phyloP scores from a whole-genome alignment of 768 basidiomycete species.

The Serendipita sp. region DNA sequence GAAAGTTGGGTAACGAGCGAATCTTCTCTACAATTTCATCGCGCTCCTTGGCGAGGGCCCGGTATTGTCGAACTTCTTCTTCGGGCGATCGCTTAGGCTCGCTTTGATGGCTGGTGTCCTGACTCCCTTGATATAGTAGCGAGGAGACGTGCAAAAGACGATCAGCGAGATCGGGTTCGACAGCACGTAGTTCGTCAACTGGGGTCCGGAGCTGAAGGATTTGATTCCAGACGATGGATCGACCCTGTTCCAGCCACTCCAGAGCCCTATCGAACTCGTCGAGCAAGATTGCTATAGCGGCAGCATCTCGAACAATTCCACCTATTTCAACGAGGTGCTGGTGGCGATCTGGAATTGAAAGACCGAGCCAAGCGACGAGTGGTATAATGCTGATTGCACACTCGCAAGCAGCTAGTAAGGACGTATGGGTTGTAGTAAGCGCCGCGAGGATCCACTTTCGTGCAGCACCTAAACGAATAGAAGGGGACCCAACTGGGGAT shows the following conservation, averaged over 20 bases:
- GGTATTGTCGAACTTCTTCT: background rate
- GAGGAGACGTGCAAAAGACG: background rate
- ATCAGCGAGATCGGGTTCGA: constrained; percentile 7
- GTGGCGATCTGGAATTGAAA: background rate
- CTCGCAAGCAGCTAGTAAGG: background rate
- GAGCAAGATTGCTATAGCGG: background rate
- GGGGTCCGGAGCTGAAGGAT: constrained; percentile 16
- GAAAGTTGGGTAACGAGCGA: background rate
- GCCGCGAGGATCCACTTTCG: background rate
- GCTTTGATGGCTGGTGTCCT: background rate
- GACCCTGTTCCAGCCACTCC: constrained; percentile 19
- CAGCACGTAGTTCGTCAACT: constrained; percentile 13
- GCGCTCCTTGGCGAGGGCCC: background rate
- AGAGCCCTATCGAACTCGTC: constrained; percentile 11
- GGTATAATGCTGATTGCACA: background rate
- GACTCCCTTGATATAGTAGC: background rate
- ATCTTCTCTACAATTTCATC: background rate
- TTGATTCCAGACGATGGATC: constrained; percentile 17
- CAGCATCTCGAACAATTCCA: background rate
- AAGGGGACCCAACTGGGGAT: background rate
- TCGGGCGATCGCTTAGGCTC: background rate
- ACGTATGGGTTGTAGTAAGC: background rate
- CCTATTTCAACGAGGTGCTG: background rate
- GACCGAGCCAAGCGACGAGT: background rate
- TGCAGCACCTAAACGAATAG: background rate